Evolutionary conservation across 2,329 filamentous ascomycete species (phyloP).

Genomic region (Cladobotryum mycophilum): DNA sequence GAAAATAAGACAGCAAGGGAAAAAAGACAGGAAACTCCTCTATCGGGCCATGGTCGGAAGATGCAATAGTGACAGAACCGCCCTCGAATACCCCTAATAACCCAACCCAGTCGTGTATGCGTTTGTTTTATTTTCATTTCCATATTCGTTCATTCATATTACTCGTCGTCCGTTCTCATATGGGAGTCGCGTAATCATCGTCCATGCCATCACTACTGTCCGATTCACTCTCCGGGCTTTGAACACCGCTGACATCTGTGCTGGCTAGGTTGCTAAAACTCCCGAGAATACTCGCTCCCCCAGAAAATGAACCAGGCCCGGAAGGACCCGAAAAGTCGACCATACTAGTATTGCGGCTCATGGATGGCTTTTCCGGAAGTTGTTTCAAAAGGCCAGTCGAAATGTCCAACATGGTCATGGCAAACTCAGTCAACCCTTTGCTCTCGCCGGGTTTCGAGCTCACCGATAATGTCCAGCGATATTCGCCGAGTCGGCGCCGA

Average conservation of each 20-base stretch:
- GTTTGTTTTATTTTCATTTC: not conserved
- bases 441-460: slow-evolving; percentile 65
- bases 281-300: slow-evolving; percentile 30
- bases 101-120: too few species aligned
- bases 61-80: slow-evolving; percentile 23
- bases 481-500: slow-evolving; percentile 75
- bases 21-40: slow-evolving; percentile 21
- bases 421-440: slow-evolving; percentile 57
- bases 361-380: slow-evolving; percentile 63
- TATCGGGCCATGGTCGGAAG: slow-evolving; percentile 18
- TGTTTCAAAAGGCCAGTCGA: slow-evolving; percentile 62
- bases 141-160: not conserved
- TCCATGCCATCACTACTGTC: slow-evolving; percentile 52
- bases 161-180: slow-evolving; percentile 5
- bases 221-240: slow-evolving; percentile 44
- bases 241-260: slow-evolving; percentile 42
- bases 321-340: slow-evolving; percentile 38
- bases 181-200: slow-evolving; percentile 21
- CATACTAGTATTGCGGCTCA: slow-evolving; percentile 49
- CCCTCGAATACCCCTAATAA: slow-evolving; percentile 13
- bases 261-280: slow-evolving; percentile 40
- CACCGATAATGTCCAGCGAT: slow-evolving; percentile 88
- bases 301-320: slow-evolving; percentile 25
- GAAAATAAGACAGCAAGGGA: slow-evolving; percentile 16
- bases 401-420: slow-evolving; percentile 72